phyloP scores from a whole-genome alignment of 345 rosid species.

The Sonneratia alba region DNA sequence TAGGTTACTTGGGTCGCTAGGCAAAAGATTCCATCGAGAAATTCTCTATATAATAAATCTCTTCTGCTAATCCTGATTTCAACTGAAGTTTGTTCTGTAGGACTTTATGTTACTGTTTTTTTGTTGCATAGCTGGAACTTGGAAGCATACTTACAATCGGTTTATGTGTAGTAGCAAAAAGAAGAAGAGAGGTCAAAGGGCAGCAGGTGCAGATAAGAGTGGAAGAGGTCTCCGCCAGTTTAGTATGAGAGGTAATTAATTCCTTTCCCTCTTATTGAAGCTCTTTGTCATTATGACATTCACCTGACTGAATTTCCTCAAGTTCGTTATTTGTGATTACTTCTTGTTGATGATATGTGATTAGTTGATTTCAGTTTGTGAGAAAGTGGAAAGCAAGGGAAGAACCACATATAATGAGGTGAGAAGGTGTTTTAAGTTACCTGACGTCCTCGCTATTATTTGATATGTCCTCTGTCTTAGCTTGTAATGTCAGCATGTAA shows the following conservation, averaged over 20 bases:
- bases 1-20: no score
- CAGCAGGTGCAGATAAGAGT: constrained; percentile 67
- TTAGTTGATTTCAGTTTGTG: constrained; percentile 53
- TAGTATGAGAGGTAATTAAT: constrained; percentile 88
- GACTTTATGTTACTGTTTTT: no score
- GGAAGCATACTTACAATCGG: neutral
- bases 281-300: neutral
- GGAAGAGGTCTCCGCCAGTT: constrained; percentile 93
- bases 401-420: constrained; percentile 98
- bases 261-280: no score
- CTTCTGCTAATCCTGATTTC: no score
- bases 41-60: no score
- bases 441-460: neutral
- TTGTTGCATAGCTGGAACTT: neutral
- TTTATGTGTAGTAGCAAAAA: constrained; percentile 45
- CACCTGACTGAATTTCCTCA: neutral
- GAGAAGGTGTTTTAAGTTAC: constrained; percentile 16
- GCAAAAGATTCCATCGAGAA: no score
- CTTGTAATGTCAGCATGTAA: no score
- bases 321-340: neutral
- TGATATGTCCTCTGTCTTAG: no score
- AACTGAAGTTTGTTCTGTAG: no score
- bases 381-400: constrained; percentile 97
- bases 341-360: constrained; percentile 5
- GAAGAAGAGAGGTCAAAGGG: constrained; percentile 92